A percentile compares a stretch with the other conserved stretches of the same genome.
Conservation (phyloP, 768 basidiomycete genomes). For the Tylopilus subfusipes region DNA sequence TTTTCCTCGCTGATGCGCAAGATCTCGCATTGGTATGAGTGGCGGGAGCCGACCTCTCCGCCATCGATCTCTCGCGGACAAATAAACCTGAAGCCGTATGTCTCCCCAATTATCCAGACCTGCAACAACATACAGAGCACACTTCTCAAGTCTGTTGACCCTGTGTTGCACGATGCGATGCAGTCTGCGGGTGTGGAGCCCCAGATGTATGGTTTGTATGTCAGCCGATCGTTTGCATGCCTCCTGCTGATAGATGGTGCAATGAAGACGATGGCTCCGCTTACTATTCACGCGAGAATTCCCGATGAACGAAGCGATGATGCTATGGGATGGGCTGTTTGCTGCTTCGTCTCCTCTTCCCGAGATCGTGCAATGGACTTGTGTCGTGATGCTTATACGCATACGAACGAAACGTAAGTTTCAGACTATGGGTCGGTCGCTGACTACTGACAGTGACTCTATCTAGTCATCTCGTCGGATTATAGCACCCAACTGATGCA, state of each 20-base stretch:
- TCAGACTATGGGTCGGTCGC: not conserved
- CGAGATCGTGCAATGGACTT: slow-evolving; percentile 79
- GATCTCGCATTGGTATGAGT: slow-evolving; percentile 77
- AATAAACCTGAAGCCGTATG: slow-evolving; percentile 57
- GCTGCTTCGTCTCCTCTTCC: slow-evolving; percentile 73
- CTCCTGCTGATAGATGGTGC: slow-evolving; percentile 11
- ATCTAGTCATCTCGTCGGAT: slow-evolving; percentile 77
- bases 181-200: slow-evolving; percentile 85
- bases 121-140: slow-evolving; percentile 78
- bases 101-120: slow-evolving; percentile 80
- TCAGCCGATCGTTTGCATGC: slow-evolving; percentile 12
- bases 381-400: slow-evolving; percentile 92
- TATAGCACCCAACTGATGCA: slow-evolving; percentile 82
- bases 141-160: slow-evolving; percentile 75
- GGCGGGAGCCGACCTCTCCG: slow-evolving; percentile 44
- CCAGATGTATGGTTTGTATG: slow-evolving; percentile 95
- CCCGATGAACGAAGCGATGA: slow-evolving; percentile 72
- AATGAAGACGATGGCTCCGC: slow-evolving; percentile 82
- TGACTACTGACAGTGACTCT: slow-evolving; percentile 13
- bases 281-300: slow-evolving; percentile 94
- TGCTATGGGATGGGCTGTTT: slow-evolving; percentile 95
- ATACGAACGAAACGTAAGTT: slow-evolving; percentile 87
- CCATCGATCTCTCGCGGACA: slow-evolving; percentile 35
- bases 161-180: slow-evolving; percentile 69
- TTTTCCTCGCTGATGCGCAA: slow-evolving; percentile 78